Conservation (phyloP, 768 basidiomycete species). For the Mycena filopes region DNA sequence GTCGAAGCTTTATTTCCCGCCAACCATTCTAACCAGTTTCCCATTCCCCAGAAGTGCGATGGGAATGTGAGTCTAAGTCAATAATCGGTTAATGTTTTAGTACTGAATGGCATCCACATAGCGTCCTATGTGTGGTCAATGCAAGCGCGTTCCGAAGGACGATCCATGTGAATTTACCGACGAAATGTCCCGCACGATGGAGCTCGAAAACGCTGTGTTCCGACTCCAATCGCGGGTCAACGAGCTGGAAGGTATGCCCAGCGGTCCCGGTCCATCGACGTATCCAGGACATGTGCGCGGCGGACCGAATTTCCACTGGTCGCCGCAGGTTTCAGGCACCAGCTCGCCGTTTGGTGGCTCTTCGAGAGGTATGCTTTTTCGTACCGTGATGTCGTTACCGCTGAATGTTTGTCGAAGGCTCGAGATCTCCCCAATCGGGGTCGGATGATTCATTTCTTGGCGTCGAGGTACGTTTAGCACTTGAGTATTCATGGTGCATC, state of each 20-base stretch:
- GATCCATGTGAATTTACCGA: constrained; percentile 58
- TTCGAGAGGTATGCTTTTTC: constrained; percentile 1
- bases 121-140: constrained; percentile 48
- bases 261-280: constrained; percentile 8
- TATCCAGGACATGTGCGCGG: constrained; percentile 27
- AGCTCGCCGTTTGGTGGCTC: constrained; percentile 20
- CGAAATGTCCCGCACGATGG: constrained; percentile 44
- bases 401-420: neutral
- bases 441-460: constrained; percentile 7
- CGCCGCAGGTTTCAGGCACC: neutral
- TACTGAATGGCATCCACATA: neutral
- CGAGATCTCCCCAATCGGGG: constrained; percentile 1
- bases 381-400: too few relatives aligned
- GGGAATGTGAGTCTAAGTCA: constrained; percentile 12
- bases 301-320: neutral
- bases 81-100: neutral
- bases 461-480: neutral
- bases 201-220: constrained; percentile 50
- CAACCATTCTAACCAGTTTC: neutral
- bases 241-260: constrained; percentile 42
- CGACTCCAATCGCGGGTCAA: constrained; percentile 51
- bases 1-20: neutral
- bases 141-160: constrained; percentile 46
- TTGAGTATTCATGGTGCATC: too few relatives aligned
- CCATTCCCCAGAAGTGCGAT: constrained; percentile 28